Conservation (phyloP, 2,329 filamentous ascomycete genomes). For the Colletotrichum sp. region DNA sequence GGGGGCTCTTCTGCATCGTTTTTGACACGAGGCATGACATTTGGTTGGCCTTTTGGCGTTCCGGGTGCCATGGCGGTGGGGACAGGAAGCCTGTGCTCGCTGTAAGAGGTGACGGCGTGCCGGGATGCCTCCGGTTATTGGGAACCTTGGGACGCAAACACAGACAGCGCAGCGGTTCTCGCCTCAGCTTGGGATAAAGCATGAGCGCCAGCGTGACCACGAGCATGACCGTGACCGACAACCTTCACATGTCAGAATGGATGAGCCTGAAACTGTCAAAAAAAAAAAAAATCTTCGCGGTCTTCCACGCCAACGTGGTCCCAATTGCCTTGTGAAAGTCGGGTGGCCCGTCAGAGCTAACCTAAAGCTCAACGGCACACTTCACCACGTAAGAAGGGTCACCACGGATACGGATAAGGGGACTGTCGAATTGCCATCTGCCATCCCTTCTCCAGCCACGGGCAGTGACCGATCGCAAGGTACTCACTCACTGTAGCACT, state of each 20-base stretch:
- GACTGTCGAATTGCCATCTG: not conserved
- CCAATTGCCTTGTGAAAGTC: slow-evolving; percentile 13
- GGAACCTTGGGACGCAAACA: not conserved
- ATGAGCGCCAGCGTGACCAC: not conserved
- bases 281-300: not conserved
- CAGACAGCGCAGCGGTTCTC: not conserved
- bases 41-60: not conserved
- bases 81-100: not conserved
- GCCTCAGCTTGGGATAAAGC: slow-evolving; percentile 3
- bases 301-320: not conserved
- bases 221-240: not conserved
- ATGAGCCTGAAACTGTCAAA: slow-evolving; percentile 13
- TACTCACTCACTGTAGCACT: not conserved
- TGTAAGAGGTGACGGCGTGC: not conserved
- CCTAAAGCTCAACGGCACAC: not conserved
- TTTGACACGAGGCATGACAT: slow-evolving; percentile 4
- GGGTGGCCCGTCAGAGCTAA: not conserved
- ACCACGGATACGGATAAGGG: not conserved
- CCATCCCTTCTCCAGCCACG: not conserved
- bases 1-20: not conserved
- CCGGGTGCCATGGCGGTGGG: not conserved
- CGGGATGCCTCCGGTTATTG: not conserved
- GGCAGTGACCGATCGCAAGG: not conserved
- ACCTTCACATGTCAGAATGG: slow-evolving; percentile 17
- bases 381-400: not conserved